Evolutionary conservation across 2,329 filamentous ascomycete species (phyloP).

Genomic region (Beauveria pseudobassiana): DNA sequence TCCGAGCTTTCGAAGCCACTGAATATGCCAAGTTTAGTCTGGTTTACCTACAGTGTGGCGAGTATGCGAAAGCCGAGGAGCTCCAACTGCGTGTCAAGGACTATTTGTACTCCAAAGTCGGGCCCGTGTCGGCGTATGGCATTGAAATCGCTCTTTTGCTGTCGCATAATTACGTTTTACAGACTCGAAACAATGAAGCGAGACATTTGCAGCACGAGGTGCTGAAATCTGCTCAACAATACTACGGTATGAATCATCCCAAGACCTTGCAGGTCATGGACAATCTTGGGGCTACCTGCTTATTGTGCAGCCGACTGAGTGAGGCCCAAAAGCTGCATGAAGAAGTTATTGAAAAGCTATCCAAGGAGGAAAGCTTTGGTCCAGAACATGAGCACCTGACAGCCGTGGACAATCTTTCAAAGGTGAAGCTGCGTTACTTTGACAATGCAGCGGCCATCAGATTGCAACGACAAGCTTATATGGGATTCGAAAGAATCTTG

Average conservation of each 20-base stretch:
- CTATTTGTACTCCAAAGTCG: background rate
- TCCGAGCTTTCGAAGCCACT: background rate
- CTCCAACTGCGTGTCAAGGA: background rate
- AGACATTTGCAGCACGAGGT: background rate
- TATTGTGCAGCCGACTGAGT: background rate
- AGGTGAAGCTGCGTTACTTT: background rate
- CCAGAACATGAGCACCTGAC: background rate
- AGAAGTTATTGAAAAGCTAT: background rate
- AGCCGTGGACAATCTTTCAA: background rate
- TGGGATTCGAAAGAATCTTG: background rate
- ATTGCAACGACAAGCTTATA: background rate
- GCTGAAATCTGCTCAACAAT: background rate
- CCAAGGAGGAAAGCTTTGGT: background rate
- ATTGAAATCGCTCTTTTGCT: background rate
- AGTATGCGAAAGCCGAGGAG: background rate
- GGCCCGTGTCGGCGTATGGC: background rate
- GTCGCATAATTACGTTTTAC: conserved; percentile 2
- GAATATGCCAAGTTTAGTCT: conserved; percentile 1
- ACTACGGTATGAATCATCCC: background rate
- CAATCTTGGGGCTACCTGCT: background rate
- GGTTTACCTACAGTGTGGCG: conserved; percentile 1
- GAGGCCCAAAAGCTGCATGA: background rate
- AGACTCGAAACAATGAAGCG: conserved; percentile 2
- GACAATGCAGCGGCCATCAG: background rate
- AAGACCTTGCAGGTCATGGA: conserved; percentile 6